Conservation (phyloP, 2,329 filamentous ascomycete genomes). For the Metarhizium anisopliae region DNA sequence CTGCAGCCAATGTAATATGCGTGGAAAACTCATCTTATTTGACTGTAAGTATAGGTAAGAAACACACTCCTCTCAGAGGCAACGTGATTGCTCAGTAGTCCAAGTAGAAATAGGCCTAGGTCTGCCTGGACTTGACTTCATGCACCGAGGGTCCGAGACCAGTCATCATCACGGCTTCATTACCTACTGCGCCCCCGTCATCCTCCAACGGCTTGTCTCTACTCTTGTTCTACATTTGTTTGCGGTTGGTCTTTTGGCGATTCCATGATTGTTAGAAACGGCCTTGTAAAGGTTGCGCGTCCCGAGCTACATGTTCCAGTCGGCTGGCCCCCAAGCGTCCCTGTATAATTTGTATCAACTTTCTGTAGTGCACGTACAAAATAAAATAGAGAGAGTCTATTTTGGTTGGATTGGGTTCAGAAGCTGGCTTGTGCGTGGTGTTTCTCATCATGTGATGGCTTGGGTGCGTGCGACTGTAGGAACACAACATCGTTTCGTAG, state of each 20-base stretch:
- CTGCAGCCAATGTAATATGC: no score
- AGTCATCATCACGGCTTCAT: conserved; percentile 52
- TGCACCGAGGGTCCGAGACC: conserved; percentile 20
- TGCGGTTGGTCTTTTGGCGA: conserved; percentile 43
- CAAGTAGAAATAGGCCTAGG: no score
- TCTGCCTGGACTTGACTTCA: conserved; percentile 18
- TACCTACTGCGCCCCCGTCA: conserved; percentile 51
- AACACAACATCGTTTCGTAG: not conserved
- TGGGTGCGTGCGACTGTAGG: not conserved
- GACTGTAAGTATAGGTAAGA: no score
- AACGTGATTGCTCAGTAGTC: no score
- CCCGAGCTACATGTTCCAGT: not conserved
- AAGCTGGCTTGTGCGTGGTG: no score
- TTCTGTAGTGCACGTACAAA: no score
- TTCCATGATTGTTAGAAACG: conserved; percentile 23
- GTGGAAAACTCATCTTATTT: no score
- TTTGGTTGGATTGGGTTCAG: no score
- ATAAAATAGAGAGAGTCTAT: no score
- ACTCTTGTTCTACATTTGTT: conserved; percentile 52
- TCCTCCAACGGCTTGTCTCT: conserved; percentile 50
- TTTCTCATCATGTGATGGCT: no score
- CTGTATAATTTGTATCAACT: not conserved
- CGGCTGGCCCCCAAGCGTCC: not conserved
- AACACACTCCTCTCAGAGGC: no score
- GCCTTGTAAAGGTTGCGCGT: not conserved